A percentile compares a stretch with the other conserved stretches of the same genome.
Conservation (phyloP, 2,329 filamentous ascomycete genomes). For the Tolypocladium tundrense region DNA sequence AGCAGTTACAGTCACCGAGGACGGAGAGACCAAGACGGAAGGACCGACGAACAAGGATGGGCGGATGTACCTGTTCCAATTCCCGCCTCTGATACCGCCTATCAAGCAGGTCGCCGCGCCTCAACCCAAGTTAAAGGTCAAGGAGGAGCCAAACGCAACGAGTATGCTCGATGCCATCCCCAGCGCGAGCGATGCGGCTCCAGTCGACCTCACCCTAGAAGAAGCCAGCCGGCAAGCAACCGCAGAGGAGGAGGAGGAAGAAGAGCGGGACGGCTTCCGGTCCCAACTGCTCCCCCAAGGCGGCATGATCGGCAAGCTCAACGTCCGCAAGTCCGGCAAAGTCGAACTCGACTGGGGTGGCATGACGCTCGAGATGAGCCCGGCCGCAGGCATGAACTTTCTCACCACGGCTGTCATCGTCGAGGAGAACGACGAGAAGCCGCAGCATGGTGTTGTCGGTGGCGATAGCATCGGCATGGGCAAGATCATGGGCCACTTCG, state of each 20-base stretch:
- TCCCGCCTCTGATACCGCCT: conserved; percentile 51
- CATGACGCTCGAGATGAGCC: conserved; percentile 38
- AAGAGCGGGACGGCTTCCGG: conserved; percentile 21
- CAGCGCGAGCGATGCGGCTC: conserved; percentile 4
- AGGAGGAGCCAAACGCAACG: conserved; percentile 30
- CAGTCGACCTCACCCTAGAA: conserved; percentile 33
- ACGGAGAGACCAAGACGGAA: conserved; percentile 15
- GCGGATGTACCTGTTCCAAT: conserved; percentile 53
- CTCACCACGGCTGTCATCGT: conserved; percentile 49
- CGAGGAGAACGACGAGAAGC: conserved; percentile 45
- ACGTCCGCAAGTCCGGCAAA: conserved; percentile 51
- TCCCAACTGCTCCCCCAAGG: conserved; percentile 34
- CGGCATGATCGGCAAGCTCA: conserved; percentile 50
- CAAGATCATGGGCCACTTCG: conserved; percentile 51
- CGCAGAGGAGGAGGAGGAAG: conserved; percentile 19
- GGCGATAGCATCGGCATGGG: conserved; percentile 52
- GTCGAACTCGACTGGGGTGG: conserved; percentile 56
- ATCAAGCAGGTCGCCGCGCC: conserved; percentile 25
- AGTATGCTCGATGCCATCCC: conserved; percentile 21
- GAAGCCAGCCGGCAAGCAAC: conserved; percentile 6
- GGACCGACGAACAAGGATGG: conserved; percentile 36
- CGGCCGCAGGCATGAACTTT: conserved; percentile 44
- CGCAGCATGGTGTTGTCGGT: conserved; percentile 26
- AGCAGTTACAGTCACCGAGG: conserved; percentile 20
- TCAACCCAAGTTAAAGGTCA: conserved; percentile 20